Conservation (phyloP, 2,329 filamentous ascomycete species). For the Penicillium sp. region DNA sequence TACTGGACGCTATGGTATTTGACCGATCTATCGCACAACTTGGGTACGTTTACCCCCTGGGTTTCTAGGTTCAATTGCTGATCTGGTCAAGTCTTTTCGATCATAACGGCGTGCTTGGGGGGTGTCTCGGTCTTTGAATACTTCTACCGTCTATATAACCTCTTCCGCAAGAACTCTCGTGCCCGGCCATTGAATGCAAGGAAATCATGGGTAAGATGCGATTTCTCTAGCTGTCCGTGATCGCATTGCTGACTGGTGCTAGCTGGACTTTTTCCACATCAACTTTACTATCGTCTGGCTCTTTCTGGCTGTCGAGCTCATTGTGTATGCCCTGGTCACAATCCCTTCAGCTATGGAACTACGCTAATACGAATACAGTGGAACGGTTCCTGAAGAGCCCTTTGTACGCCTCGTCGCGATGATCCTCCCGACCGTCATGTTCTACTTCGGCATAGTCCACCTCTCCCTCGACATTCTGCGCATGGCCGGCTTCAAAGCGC, state of each 20-base stretch:
- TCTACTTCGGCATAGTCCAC: conserved; percentile 45
- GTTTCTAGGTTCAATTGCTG: conserved; percentile 4
- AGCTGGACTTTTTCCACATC: conserved; percentile 49
- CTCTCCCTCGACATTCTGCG: conserved; percentile 44
- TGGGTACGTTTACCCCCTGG: conserved; percentile 31
- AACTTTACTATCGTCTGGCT: conserved; percentile 48
- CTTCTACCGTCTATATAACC: conserved; percentile 41
- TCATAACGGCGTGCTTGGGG: conserved; percentile 41
- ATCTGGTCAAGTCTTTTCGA: conserved; percentile 41
- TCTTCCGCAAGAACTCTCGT: conserved; percentile 38
- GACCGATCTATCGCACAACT: conserved; percentile 47
- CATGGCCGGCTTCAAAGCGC: conserved; percentile 48
- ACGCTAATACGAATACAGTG: conserved; percentile 29
- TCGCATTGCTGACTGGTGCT: conserved; percentile 4
- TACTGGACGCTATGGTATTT: conserved; percentile 63
- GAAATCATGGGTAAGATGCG: conserved; percentile 40
- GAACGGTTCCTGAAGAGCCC: conserved; percentile 41
- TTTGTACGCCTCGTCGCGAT: conserved; percentile 46
- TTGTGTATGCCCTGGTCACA: conserved; percentile 34
- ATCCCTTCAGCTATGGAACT: neutral
- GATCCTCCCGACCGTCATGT: conserved; percentile 47
- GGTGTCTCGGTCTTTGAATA: conserved; percentile 46
- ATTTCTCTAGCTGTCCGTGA: neutral
- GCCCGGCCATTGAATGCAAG: conserved; percentile 43
- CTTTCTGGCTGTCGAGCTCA: conserved; percentile 43